Evolutionary conservation across 2,329 filamentous ascomycete species (phyloP), one percentile per base, ranked within the genome.

Genomic region (Claviceps sorghi): DNA sequence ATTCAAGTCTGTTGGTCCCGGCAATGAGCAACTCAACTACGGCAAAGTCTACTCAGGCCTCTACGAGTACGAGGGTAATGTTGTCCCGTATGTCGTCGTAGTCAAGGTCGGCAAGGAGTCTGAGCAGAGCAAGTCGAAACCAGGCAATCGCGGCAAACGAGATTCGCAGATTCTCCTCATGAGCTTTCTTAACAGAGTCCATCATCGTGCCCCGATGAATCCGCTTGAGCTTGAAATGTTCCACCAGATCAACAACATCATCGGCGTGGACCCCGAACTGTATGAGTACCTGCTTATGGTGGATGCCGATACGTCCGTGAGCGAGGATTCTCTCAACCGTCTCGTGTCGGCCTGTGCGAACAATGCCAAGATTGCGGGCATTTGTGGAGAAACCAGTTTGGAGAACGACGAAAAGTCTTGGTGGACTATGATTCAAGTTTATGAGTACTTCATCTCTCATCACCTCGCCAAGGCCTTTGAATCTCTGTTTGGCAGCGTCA

Each of bases 351-450:
- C 86, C 50, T 98, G 90, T 69, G 84, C 88, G 59, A 90, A 96
- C 62, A 88, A 98, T 66, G 84, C 88, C 34, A 95, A 94, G 73
- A 95, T 98, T 71, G 89, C 88, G 26, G 93, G 91, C 70, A 96
- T 97, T 56, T 98, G 93, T 66, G 93, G 93, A 65, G 93, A 98
- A 68, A 98, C 93, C 1, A 93, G 84, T 67, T 75, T 98, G 62
- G 87, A 96, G 66, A 98, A 98, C 62, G 91, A 96, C 67, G 88
- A 96, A 61, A 79, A 84, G 59, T 90, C 84, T 62, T 97, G 90
- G 89, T 95, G 88, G 88, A 98, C 93, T 13, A 98, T 98, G 93
- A 98, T 98, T 63, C 93, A 98, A 68, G 93, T 98, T 58, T 98
- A 98, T 72, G 93, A 98, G 68, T 98, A 98, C 75, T 98, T 90